Base-by-base conservation (phyloP, 805 yeast species). In the Suhomyces xylopsoci region DNA sequence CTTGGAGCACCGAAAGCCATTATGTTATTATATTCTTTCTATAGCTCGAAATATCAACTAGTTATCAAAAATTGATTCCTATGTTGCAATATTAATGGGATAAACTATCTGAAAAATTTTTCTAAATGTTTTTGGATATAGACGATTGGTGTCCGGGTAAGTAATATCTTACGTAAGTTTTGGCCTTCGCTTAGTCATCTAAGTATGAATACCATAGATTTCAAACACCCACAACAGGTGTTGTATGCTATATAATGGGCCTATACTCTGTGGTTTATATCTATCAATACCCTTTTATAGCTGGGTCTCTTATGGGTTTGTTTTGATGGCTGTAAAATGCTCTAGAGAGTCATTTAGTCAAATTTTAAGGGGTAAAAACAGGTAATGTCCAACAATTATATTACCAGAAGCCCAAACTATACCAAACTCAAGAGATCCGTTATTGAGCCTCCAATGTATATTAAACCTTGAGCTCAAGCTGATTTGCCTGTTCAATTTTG, bases 1-100 rank as follows among this genome's bases (percentile, higher is more conserved):
- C 88, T 79, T 62, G 88, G 83, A 74, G 85, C 83, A 70, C 73
- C 73, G 62, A 85, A 86, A 69, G 93, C 90, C 96, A 90, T 89
- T 78, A 51, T 66, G 47, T 47, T 45, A 32, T 32, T 45, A 12
- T 45, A 24, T 24, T 47, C 42, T 24, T 47, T 47, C 49, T 47
- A 47, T 36, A 14, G 49, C 43, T 47, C 43, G 28, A 47, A 28
- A 36, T 40, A 34, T 40, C 40, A 42, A 48, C 43, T 42, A 45
- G 51, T 28, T 52, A 48, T 48, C 47, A 51, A 50, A 50, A 45
- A 15, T 32, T 38, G 42, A 38, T 38, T 38, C 12, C 42, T 38
- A 38, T 19, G 20, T 38, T 17, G 20, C 42, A 38, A 38, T 19
- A 38, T 38, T 8, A 38, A 19, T 17, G 42, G 22, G 24, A 38